These are phyloP conservation scores for Naegleria gruberi DNA, from an alignment of 208 protist species.

Conservation along the genomic window DNA sequence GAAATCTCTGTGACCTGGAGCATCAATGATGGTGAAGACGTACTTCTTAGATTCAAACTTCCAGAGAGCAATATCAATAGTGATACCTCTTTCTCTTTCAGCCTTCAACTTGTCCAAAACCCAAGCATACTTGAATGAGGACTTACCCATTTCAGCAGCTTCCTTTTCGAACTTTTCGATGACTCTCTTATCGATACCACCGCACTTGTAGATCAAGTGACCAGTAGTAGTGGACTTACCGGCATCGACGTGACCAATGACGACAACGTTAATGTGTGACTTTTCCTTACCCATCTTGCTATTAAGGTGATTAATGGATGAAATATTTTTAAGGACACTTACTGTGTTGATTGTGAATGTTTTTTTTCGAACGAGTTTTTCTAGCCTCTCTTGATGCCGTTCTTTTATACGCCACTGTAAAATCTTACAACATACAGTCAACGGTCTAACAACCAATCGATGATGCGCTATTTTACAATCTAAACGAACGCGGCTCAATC, in stretches of 20 bases:
- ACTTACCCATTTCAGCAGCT: constrained; percentile 65
- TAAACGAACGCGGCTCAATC: no score
- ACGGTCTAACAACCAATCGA: no score
- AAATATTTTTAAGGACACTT: no score
- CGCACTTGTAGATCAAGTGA: constrained; percentile 76
- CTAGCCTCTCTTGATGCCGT: no score
- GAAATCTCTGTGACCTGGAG: constrained; percentile 80
- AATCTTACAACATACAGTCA: no score
- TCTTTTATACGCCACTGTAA: no score
- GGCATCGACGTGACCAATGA: constrained; percentile 61
- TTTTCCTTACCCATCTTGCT: constrained; percentile 27
- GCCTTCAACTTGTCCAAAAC: constrained; percentile 85
- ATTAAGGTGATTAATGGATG: no score
- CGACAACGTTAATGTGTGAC: constrained; percentile 17
- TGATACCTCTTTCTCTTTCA: constrained; percentile 85
- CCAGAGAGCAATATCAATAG: constrained; percentile 79
- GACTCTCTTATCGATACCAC: constrained; percentile 72
- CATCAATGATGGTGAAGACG: constrained; percentile 80
- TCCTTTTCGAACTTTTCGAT: constrained; percentile 75
- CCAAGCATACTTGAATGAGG: constrained; percentile 91
- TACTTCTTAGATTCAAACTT: constrained; percentile 78
- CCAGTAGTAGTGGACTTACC: constrained; percentile 80
- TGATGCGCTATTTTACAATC: no score
- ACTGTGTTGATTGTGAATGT: no score
- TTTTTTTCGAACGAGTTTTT: no score